Conservation (phyloP, 2,329 filamentous ascomycete species). For the Xylaria sp. region DNA sequence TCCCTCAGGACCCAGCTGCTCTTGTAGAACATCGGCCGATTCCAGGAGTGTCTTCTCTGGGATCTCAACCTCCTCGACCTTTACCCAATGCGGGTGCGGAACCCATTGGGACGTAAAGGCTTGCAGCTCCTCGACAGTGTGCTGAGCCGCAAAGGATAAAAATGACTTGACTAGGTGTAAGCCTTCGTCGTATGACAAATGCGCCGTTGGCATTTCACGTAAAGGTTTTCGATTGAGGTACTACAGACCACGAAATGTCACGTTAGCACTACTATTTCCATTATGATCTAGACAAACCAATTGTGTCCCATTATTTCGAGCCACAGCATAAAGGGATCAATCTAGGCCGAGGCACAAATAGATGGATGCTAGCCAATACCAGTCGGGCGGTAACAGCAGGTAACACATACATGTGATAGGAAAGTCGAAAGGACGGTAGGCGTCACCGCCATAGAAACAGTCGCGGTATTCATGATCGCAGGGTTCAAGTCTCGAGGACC, state of each 20-base stretch:
- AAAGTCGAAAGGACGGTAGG: conserved; percentile 89
- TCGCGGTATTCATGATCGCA: conserved; percentile 70
- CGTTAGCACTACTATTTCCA: conserved; percentile 36
- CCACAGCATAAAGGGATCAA: conserved; percentile 5
- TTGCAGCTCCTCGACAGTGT: conserved; percentile 93
- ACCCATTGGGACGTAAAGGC: conserved; percentile 93
- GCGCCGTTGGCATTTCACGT: conserved; percentile 83
- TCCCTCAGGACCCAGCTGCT: conserved; percentile 81
- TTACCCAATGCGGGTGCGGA: conserved; percentile 88
- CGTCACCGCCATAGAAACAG: conserved; percentile 83
- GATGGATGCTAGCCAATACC: no score
- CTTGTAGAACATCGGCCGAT: conserved; percentile 73
- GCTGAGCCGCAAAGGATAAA: conserved; percentile 82
- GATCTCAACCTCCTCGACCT: conserved; percentile 75
- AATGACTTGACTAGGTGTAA: conserved; percentile 88
- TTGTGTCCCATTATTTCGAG: not conserved
- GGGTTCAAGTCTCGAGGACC: conserved; percentile 15
- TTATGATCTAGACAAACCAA: not conserved
- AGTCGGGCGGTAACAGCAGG: not conserved
- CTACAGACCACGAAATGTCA: conserved; percentile 54
- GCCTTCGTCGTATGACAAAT: conserved; percentile 94
- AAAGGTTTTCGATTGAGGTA: conserved; percentile 83
- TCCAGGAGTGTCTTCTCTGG: conserved; percentile 69
- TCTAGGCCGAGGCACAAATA: no score
- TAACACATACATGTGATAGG: conserved; percentile 77